These are phyloP conservation scores for Fusarium cicatricum DNA, from an alignment of 2,329 filamentous ascomycete genomes.

Conservation along the genomic window DNA sequence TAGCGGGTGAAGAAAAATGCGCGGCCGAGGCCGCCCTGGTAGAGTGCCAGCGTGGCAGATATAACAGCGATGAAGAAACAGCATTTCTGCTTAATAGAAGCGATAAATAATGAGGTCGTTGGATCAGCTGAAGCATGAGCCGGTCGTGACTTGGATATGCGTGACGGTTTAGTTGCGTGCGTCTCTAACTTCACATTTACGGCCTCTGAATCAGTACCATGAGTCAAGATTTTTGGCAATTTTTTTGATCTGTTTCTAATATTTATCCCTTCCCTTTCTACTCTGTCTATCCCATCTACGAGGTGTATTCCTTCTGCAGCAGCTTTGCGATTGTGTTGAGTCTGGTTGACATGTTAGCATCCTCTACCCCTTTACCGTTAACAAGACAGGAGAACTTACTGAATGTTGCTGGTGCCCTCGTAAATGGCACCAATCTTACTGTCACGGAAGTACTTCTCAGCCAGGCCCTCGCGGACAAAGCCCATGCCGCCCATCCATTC, in stretches of 20 bases:
- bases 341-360: constrained; percentile 46
- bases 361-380: not conserved
- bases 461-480: constrained; percentile 93
- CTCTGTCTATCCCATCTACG: constrained; percentile 36
- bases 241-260: constrained; percentile 22
- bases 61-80: constrained; percentile 28
- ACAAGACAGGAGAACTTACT: constrained; percentile 55
- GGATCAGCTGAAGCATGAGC: not conserved
- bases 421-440: constrained; percentile 99
- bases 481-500: constrained; percentile 99
- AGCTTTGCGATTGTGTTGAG: constrained; percentile 71
- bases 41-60: constrained; percentile 27
- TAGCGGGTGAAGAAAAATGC: constrained; percentile 34
- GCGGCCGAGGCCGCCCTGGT: constrained; percentile 23
- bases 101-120: constrained; percentile 24
- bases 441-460: constrained; percentile 97
- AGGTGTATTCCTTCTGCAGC: constrained; percentile 68
- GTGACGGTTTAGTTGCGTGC: too few relatives aligned
- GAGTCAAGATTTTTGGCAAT: constrained; percentile 14
- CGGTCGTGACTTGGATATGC: too few relatives aligned
- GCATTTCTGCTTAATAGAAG: constrained; percentile 40
- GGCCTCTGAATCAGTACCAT: too few relatives aligned
- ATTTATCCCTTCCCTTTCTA: constrained; percentile 16
- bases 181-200: too few relatives aligned
- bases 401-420: constrained; percentile 85